Conservation (phyloP, 1,284 basidiomycete genomes). For the Apiotrichum sp. region DNA sequence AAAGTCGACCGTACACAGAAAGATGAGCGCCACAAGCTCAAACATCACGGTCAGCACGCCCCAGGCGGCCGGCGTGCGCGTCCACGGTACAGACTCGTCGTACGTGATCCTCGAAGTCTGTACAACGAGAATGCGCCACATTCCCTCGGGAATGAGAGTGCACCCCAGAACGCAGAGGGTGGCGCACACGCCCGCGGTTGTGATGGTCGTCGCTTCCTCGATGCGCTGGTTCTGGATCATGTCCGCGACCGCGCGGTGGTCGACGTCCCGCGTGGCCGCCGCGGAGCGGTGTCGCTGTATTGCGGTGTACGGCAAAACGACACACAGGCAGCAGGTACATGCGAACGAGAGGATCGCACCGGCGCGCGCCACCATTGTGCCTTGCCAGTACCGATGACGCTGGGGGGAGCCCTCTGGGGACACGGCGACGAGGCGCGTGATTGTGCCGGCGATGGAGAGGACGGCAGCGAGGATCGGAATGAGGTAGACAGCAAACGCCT, state of each 20-base stretch:
- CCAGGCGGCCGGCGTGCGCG: neutral
- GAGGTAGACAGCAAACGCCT: neutral
- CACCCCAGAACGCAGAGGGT: neutral
- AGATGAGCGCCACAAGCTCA: neutral
- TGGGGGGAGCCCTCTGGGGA: neutral
- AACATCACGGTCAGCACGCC: neutral
- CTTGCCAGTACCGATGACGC: neutral
- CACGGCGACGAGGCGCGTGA: neutral
- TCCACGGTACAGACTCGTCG: neutral
- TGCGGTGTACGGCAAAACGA: neutral
- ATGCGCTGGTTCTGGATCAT: neutral
- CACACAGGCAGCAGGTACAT: neutral
- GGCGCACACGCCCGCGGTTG: neutral
- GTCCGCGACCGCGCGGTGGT: slow-evolving; percentile 1
- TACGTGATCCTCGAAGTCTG: neutral
- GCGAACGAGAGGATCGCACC: neutral
- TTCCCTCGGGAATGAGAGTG: neutral
- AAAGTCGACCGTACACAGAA: neutral
- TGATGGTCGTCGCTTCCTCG: neutral
- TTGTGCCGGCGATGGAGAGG: neutral
- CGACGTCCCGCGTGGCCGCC: neutral
- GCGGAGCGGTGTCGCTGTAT: neutral
- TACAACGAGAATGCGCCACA: neutral
- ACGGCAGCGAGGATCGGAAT: neutral
- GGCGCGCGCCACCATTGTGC: neutral